Evolutionary conservation across 805 yeast species (phyloP).

Genomic region (Spencermartinsiella europaea): DNA sequence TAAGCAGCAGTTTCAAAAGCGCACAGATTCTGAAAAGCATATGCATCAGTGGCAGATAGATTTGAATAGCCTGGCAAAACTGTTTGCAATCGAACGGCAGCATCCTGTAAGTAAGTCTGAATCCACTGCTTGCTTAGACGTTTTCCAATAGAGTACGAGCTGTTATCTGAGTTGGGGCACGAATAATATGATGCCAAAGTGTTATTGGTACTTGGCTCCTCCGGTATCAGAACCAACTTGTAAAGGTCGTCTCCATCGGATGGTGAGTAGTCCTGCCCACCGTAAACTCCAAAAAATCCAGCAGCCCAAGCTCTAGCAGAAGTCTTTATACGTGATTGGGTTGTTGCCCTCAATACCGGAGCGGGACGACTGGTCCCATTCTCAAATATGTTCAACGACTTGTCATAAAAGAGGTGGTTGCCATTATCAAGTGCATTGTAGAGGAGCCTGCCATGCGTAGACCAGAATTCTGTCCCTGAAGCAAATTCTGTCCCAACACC

Average conservation of each 20-base stretch:
- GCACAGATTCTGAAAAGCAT: conserved; percentile 54
- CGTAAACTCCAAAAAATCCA: conserved; percentile 37
- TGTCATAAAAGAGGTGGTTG: conserved; percentile 25
- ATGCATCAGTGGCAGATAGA: conserved; percentile 49
- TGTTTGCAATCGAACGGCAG: conserved; percentile 52
- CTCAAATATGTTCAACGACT: conserved; percentile 26
- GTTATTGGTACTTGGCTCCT: conserved; percentile 30
- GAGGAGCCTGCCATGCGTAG: conserved; percentile 36
- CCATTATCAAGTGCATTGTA: conserved; percentile 28
- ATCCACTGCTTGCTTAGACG: conserved; percentile 32
- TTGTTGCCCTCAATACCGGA: conserved; percentile 35
- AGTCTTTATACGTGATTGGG: conserved; percentile 36
- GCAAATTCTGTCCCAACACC: conserved; percentile 37
- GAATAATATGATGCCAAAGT: conserved; percentile 36
- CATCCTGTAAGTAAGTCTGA: conserved; percentile 43
- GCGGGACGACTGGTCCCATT: conserved; percentile 32
- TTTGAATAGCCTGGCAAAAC: conserved; percentile 41
- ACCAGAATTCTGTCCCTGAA: conserved; percentile 38
- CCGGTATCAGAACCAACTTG: conserved; percentile 31
- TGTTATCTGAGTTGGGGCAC: conserved; percentile 33
- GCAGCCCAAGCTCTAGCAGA: conserved; percentile 42
- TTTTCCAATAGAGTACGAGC: conserved; percentile 25
- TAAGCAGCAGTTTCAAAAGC: conserved; percentile 69
- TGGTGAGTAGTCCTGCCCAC: conserved; percentile 28
- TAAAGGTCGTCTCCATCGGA: conserved; percentile 29